Evolutionary conservation across 257 asterid genomes (phyloP), one percentile per base, ranked within the genome.

Genomic region (Penstemon barbatus): DNA sequence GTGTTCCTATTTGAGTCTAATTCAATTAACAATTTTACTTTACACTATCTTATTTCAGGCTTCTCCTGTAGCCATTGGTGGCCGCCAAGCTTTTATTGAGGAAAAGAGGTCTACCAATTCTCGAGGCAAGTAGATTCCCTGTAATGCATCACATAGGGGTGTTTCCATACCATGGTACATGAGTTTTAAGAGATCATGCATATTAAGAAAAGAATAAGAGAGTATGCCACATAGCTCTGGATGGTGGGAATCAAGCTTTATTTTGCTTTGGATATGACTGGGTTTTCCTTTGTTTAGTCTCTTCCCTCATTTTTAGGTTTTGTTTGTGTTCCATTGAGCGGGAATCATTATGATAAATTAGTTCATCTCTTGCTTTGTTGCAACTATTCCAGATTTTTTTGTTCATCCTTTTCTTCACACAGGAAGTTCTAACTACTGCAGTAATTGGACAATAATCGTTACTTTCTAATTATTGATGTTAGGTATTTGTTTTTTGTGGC

Each of bases 91-190:
- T 13, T 48, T 80, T 59, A 65, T 85, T 45, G 88, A 85, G 78
- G 88, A 82, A 66, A 85, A 85, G 78, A 78, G 83, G 82, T 85
- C 91, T 48, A 82, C 90, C 4, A 79, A 62, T 73, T 75, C 81
- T 44, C 83, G 84, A 66, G 91, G 91, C 58, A 83, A 81, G 97
- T 74, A 49, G 11, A 66, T 63, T 25, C 33, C 33, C 33, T 25
- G 33, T 49, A 15, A 3, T 49, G 4, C 54, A 49, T 49, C 13
- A 49, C 15, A 3, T 46, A 7, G 11, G n/a, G n/a, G 15, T 49
- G 3, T 49, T 49, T 9, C 13, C 4, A 10, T 8, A 10, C 5
- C 8, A 49, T 13, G 3, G 15, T 49, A 4, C 54, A 49, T 12
- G 10, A 46, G 10, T 46, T 0, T 5, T 49, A 49, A 49, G 33